Evolutionary conservation across 371 early-diverging fungal genomes (phyloP), one percentile per base, ranked within the genome.

Genomic region (Mortierella sp.): DNA sequence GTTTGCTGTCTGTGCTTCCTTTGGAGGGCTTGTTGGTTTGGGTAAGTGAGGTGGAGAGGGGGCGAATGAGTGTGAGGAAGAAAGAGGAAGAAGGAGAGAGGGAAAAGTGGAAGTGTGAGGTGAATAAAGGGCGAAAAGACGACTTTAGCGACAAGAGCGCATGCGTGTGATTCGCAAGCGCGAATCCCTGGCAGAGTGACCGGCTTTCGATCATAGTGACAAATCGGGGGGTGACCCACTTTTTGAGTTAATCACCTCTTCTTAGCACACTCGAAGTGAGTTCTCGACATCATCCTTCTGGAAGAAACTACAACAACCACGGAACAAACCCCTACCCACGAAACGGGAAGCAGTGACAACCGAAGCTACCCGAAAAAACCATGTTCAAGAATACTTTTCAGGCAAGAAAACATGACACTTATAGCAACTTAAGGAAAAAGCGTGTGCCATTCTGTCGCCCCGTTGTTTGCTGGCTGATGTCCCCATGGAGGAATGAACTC

Each of bases 371-470:
- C 58, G 27, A n/a, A 27, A 5, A 56, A 27, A 3, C 7, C 74
- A 95, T 95, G 95, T 95, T 95, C 84, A 89, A 90, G 80, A 93
- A 95, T 84, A 94, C 95, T 44, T 95, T 95, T 87, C 95, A 94
- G 91, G 95, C 93, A 90, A 60, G 75, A 41, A 16, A 27, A 68
- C 41, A 44, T 21, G n/a, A 0, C 35, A 18, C 63, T 16, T 35
- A 35, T 16, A 38, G 46, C 49, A 46, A 29, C 44, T 58, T 5
- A 32, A 38, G n/a, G 35, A 14, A 49, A 49, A 4, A 18, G 51
- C 21, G 51, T 51, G 51, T 51, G 6, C 18, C 51, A 51, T 51
- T 16, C 51, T 51, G 51, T 21, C 51, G 21, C 51, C 51, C 5
- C 21, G 4, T 16, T 51, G 51, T 51, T 21, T 16, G 21, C 51